Evolutionary conservation across 2,329 filamentous ascomycete genomes (phyloP), one percentile per base, ranked within the genome.

Genomic region (Aspergillus sojae): DNA sequence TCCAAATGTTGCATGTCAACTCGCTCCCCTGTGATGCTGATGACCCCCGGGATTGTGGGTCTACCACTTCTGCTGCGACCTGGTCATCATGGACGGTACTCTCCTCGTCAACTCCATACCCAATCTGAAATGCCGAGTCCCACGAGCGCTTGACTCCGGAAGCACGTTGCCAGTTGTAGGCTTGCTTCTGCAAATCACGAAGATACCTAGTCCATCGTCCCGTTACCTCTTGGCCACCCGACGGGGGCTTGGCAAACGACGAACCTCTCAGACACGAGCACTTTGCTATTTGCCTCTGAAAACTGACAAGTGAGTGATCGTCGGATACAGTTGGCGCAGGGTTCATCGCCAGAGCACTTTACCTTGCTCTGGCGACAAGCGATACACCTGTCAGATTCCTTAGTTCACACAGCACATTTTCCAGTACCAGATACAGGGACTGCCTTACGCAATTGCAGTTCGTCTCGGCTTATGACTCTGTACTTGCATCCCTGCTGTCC

Each of bases 331-430:
- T 72, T 72, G 23, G 61, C 72, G 65, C 79, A 81, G 26, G 79
- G 79, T 46, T 74, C 67, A 5, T 70, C 62, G n/a, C 79, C 79
- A 23, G 78, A 77, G 70, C 79, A 81, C 67, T 77, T 78, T 60
- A 81, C 80, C 67, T 82, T 81, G 63, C 78, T 78, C 56, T 74
- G 71, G 12, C 80, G 77, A 61, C 80, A 82, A 52, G 69, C 63
- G 34, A 63, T 63, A 57, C 70, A 72, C 48, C 70, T 71, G 50
- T 2, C 39, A 41, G 7, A 19, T 9, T 41, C 0, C 39, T 41
- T 19, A 41, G 39, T n/a, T n/a, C 7, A 41, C 7, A 41, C 19
- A 19, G 39, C 7, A 9, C 16, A 6, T 19, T 41, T 41, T 41
- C 39, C 19, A 9, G 16, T 19, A 26, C 21, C 21, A 21, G 21